Evolutionary conservation across 176 grass and related monocot species (phyloP), one percentile per base, ranked within the genome.

Genomic region (Zoysia japonica): DNA sequence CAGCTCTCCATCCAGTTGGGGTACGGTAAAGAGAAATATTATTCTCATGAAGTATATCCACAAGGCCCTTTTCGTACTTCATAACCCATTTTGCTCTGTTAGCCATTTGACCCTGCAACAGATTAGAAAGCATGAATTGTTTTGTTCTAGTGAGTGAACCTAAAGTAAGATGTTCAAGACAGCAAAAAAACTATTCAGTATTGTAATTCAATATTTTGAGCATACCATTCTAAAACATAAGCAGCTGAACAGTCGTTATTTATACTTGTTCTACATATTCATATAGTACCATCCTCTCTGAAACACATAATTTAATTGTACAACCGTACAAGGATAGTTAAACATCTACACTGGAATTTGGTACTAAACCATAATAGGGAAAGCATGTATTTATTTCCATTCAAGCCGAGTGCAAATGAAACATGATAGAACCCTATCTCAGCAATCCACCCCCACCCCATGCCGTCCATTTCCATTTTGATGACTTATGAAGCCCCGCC

Each of bases 31-130:
- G 76, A 4, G 77, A 41, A 65, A 11, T 36, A 71, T 88, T 88
- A 41, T 88, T 84, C 71, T 88, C 87, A 2, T 76, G 77, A 75
- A 88, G 77, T 75, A 84, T 61, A 64, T 88, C 87, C 56, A 88
- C 71, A 43, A 84, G 87, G 37, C 87, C 87, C 65, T 84, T 88
- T 51, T 84, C 77, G 28, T 84, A 88, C 65, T 88, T 88, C 77
- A 84, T 64, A 48, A 84, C 47, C 87, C 87, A 84, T 20, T 77
- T 88, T 80, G 87, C 77, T 84, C 87, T 80, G 42, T 56, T 65
- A 44, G 87, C 71, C 87, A 88, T 88, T 79, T 76, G 70, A 65
- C 42, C 65, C 68, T 75, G 28, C 56, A 65, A 56, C 2, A 64
- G 19, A 66, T 63, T 62, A 44, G 38, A 84, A 19, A 42, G 36